These are phyloP conservation scores for Orobanche coerulescens DNA, from an alignment of 257 asterid genomes.

Conservation along the genomic window DNA sequence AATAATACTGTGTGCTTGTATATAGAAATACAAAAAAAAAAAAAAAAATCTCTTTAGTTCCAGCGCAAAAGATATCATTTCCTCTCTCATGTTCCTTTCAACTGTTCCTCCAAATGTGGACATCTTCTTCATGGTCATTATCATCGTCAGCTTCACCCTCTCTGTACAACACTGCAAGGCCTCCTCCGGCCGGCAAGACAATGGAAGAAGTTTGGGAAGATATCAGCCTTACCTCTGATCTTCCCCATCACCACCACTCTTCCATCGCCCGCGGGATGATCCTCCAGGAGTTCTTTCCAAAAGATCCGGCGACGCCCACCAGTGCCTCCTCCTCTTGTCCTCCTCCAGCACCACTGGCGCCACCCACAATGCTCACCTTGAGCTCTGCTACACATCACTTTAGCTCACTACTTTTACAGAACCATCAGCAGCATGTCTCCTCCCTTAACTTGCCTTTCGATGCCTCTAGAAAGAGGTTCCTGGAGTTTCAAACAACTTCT, in stretches of 20 bases:
- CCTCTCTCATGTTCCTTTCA: background rate
- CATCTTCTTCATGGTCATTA: constrained; percentile 23
- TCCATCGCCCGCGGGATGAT: constrained; percentile 27
- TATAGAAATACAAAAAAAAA: no score
- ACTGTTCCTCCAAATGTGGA: constrained; percentile 31
- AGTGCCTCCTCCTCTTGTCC: constrained; percentile 19
- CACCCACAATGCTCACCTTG: constrained; percentile 40
- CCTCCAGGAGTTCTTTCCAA: constrained; percentile 53
- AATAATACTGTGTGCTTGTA: no score
- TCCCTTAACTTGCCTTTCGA: background rate
- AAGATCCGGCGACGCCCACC: constrained; percentile 25
- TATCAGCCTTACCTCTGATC: constrained; percentile 42
- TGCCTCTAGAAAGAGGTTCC: constrained; percentile 33
- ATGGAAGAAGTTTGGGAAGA: constrained; percentile 80
- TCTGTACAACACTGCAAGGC: background rate
- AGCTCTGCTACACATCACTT: constrained; percentile 32
- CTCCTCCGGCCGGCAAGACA: constrained; percentile 19
- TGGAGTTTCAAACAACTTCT: constrained; percentile 24
- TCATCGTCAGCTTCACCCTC: background rate
- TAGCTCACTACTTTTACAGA: constrained; percentile 14
- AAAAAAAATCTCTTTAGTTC: background rate
- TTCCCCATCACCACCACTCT: constrained; percentile 18
- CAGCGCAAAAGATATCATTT: background rate
- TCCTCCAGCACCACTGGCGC: constrained; percentile 26
- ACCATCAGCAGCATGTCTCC: constrained; percentile 11